Conservation (phyloP, 768 basidiomycete species). For the Podaxis mareebaensis region DNA sequence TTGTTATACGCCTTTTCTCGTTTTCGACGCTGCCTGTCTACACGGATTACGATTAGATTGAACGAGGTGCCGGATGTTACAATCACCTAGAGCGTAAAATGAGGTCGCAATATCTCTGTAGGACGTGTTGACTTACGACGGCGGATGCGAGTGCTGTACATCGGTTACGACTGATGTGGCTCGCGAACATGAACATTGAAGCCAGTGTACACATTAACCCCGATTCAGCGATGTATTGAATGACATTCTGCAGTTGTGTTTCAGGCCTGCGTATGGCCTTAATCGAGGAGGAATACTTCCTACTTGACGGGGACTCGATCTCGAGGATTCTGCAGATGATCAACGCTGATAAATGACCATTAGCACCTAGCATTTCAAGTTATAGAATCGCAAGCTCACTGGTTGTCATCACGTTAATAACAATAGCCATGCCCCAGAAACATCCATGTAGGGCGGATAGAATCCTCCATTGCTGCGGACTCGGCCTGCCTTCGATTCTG, state of each 20-base stretch:
- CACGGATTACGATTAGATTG: slow-evolving; percentile 1
- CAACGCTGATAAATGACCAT: not conserved
- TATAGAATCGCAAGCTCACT: not conserved
- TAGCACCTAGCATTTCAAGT: not conserved
- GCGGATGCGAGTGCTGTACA: not conserved
- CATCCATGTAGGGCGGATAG: not conserved
- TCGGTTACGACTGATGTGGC: not conserved
- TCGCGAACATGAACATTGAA: slow-evolving; percentile 1
- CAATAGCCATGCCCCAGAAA: slow-evolving; percentile 3
- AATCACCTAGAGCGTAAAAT: not conserved
- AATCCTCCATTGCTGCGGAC: not conserved
- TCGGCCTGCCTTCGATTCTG: not conserved
- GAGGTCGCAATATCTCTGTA: too few relatives aligned
- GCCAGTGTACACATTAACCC: not conserved
- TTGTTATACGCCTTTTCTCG: not conserved
- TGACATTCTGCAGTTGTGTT: not conserved
- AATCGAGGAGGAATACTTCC: not conserved
- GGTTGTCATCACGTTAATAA: slow-evolving; percentile 4
- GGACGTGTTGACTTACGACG: not conserved
- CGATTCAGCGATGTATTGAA: not conserved
- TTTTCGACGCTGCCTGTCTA: not conserved
- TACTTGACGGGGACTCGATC: not conserved
- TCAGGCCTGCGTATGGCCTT: not conserved
- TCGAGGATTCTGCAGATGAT: not conserved
- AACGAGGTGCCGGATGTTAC: slow-evolving; percentile 1